phyloP scores from a whole-genome alignment of 2,329 filamentous ascomycete species.

The Phaeophleospora eucalypticola region DNA sequence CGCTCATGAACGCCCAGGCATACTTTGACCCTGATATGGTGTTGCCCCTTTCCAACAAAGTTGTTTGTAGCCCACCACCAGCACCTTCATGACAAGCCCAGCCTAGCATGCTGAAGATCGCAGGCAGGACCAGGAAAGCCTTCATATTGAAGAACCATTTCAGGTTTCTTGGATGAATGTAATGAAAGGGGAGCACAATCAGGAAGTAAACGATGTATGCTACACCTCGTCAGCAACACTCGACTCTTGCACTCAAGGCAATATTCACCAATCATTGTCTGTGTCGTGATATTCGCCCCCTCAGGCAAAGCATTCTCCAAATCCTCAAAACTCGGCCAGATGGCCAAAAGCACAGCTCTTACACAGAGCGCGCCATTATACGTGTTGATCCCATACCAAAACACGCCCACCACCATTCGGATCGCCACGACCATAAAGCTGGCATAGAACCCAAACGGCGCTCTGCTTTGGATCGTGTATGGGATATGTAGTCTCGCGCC shows the following conservation, averaged over 20 bases:
- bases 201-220: conserved; percentile 24
- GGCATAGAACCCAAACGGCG: conserved; percentile 29
- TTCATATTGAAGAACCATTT: conserved; percentile 24
- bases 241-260: not conserved
- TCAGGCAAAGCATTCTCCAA: conserved; percentile 16
- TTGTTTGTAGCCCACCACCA: conserved; percentile 20
- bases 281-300: conserved; percentile 22
- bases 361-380: conserved; percentile 31
- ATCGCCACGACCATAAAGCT: conserved; percentile 24
- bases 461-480: conserved; percentile 26
- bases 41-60: conserved; percentile 22
- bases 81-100: conserved; percentile 13
- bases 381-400: conserved; percentile 34
- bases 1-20: conserved; percentile 30
- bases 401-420: conserved; percentile 33
- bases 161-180: conserved; percentile 19
- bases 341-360: conserved; percentile 25
- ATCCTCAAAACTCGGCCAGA: conserved; percentile 20
- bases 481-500: conserved; percentile 29
- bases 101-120: conserved; percentile 21
- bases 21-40: conserved; percentile 22
- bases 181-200: conserved; percentile 21
- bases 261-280: conserved; percentile 15
- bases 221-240: not conserved
- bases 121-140: conserved; percentile 17